Percentiles rank a stretch among this genome's conserved stretches.
phyloP scores from a whole-genome alignment of 306 rosid genomes.

The Acacia confusa region DNA sequence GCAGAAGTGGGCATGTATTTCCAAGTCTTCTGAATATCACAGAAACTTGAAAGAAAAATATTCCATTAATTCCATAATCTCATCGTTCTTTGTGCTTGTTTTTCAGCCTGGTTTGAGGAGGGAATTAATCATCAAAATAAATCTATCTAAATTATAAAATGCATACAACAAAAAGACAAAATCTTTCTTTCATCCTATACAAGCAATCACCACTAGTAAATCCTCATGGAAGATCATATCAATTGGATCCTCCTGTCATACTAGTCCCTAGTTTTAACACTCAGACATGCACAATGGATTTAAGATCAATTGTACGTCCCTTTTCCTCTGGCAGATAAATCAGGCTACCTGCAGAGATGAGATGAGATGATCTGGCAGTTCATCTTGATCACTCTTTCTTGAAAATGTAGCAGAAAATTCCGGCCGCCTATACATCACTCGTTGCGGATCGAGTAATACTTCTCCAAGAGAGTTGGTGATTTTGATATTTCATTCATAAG shows the following conservation, averaged over 20 bases:
- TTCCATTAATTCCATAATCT: constrained; percentile 6
- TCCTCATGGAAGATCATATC: constrained; percentile 25
- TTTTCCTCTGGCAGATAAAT: background rate
- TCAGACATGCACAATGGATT: constrained; percentile 28
- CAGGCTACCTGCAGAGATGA: constrained; percentile 18
- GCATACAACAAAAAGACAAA: constrained; percentile 30
- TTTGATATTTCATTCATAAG: constrained; percentile 87
- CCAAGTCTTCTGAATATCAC: background rate
- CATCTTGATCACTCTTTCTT: constrained; percentile 8
- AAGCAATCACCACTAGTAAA: constrained; percentile 38
- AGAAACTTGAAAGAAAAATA: background rate
- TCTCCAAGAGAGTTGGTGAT: constrained; percentile 73
- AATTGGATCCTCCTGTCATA: constrained; percentile 30
- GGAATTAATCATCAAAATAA: constrained; percentile 21
- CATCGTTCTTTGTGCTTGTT: background rate
- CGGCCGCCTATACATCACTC: constrained; percentile 51
- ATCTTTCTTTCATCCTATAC: constrained; percentile 44
- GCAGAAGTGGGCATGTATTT: background rate
- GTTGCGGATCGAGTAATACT: constrained; percentile 82
- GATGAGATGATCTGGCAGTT: constrained; percentile 24
- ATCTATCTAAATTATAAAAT: constrained; percentile 15
- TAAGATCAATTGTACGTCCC: constrained; percentile 17
- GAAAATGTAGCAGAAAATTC: background rate
- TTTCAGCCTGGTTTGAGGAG: constrained; percentile 5
- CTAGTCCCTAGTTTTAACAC: constrained; percentile 22